phyloP scores from a whole-genome alignment of 73 alveolate genomes.

The Tetrahymena borealis region DNA sequence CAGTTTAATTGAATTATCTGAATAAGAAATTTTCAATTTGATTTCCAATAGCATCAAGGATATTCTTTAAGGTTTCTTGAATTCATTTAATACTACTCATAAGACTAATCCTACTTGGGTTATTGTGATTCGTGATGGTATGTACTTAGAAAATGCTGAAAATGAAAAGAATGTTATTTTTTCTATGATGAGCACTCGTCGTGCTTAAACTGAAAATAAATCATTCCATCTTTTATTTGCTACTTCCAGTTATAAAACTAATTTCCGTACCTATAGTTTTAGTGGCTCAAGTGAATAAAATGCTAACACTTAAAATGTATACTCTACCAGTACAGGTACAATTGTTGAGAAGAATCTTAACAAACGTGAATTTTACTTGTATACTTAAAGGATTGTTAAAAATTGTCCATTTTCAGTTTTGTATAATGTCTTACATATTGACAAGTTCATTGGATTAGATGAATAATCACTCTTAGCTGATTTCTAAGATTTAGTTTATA shows the following conservation, averaged over 20 bases:
- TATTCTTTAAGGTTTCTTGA: not conserved
- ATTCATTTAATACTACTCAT: not conserved
- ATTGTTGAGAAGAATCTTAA: not conserved
- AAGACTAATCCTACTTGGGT: not conserved
- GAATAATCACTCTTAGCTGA: not conserved
- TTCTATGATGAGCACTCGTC: not conserved
- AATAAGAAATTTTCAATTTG: not conserved
- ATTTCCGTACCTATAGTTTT: not conserved
- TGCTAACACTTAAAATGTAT: not conserved
- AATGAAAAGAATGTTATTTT: not conserved
- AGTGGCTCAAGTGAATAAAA: not conserved
- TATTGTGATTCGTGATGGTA: not conserved
- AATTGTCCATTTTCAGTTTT: not conserved
- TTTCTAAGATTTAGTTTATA: not conserved
- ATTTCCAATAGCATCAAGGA: not conserved
- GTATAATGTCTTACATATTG: not conserved
- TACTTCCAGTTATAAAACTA: not conserved
- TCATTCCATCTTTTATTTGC: not conserved
- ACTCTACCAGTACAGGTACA: not conserved
- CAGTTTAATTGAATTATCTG: not conserved
- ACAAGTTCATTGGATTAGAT: not conserved
- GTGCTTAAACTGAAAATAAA: not conserved
- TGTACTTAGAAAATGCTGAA: not conserved
- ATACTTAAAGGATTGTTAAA: not conserved
- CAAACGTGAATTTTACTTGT: not conserved